Evolutionary conservation across 108 stramenopile genomes (phyloP), one percentile per base, ranked within the genome.

Genomic region (Conticribra guillardii): DNA sequence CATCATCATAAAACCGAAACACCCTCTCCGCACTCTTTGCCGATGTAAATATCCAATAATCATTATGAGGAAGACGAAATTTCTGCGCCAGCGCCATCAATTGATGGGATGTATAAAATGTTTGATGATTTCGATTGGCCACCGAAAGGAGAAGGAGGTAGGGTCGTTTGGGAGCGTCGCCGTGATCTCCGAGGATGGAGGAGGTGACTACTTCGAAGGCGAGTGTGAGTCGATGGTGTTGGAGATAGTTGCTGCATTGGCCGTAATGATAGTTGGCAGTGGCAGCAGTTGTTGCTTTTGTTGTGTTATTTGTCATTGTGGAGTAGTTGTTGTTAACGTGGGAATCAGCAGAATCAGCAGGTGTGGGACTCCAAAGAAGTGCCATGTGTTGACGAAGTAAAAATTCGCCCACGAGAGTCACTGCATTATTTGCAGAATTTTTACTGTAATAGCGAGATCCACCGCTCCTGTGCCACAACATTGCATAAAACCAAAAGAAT

Each of bases 61-160:
- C 93, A 76, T 94, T 94, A 74, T 94, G 93, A 15, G 93, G 93
- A 23, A 94, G 64, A 53, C 88, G 81, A 63, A 81, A 90, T 50
- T 57, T 53, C 57, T 91, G 90, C 5, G 89, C 86, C 22, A 94
- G 79, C 61, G 76, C 54, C 0, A 92, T 53, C 8, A 94, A 56
- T 65, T 94, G 74, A 18, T 53, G 5, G 1, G 93, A 87, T 5
- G 87, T 73, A 53, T 71, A 89, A 54, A 94, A 94, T 51, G 76
- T 53, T 71, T 79, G 84, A 0, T 19, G 37, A 4, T 31, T 56
- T 58, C 79, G 64, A 66, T 91, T 88, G 21, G 93, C 93, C 21
- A 92, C 84, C 22, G 93, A 87, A 19, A 89, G 91, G 32, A 94
- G 51, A 48, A 94, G 85, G 29, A 94, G 71, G 70, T 83, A 94